Conservation (phyloP, 257 asterid species). For the Solanum gandarillasii region DNA sequence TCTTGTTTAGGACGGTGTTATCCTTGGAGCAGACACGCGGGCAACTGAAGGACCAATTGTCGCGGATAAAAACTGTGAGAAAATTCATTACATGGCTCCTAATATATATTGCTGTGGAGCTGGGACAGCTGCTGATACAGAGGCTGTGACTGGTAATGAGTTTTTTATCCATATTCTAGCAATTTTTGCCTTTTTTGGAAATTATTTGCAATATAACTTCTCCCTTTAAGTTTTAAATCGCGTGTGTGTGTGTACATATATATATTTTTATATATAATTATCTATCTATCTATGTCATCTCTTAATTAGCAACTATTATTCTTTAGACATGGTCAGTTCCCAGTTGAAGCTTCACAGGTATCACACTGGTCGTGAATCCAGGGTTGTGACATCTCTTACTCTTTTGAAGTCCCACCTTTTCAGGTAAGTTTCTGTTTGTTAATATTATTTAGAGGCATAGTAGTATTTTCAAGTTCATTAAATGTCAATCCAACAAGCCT, state of each 20-base stretch:
- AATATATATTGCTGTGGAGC: conserved; percentile 78
- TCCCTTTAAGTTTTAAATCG: neutral
- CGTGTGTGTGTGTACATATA: neutral
- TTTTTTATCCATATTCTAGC: neutral
- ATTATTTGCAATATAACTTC: neutral
- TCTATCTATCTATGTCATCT: neutral
- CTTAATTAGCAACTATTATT: neutral
- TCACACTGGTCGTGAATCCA: conserved; percentile 90
- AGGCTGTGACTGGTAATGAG: conserved; percentile 77
- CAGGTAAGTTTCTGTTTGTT: conserved; percentile 32
- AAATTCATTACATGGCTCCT: conserved; percentile 90
- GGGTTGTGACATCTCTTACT: conserved; percentile 88
- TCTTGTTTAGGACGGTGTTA: conserved; percentile 78
- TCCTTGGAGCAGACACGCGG: conserved; percentile 97
- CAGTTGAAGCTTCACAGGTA: conserved; percentile 77
- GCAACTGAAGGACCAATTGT: conserved; percentile 99
- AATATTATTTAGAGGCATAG: neutral
- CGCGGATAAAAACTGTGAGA: conserved; percentile 96
- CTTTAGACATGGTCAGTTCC: conserved; percentile 88
- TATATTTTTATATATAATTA: neutral
- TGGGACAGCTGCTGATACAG: conserved; percentile 96
- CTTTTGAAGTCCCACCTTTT: conserved; percentile 81
- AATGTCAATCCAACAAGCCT: conserved; percentile 3
- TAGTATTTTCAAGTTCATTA: neutral
- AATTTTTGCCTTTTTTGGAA: neutral